Evolutionary conservation across 129 eudicot genomes (phyloP), one percentile per base, ranked within the genome.

Genomic region (Escallonia rubra): DNA sequence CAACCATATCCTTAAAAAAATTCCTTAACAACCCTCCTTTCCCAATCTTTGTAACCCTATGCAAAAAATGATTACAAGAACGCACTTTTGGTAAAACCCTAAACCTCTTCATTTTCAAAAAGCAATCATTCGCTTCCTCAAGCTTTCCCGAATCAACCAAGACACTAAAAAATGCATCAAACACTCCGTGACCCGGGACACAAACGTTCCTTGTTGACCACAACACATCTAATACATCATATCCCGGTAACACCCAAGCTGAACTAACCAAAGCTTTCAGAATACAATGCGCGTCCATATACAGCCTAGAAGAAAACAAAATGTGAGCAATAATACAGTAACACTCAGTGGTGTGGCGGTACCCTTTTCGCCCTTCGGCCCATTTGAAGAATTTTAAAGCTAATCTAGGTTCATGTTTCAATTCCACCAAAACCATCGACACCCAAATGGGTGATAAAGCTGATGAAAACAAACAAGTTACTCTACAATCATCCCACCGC

Each of bases 181-280:
- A 92, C 13, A 88, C 95, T 4, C 98, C 98, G 82, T 78, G 89
- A 58, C 98, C 95, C 0, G 81, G 74, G 1, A 70, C 61, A 70
- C 89, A 86, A 58, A 83, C 87, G 65, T 86, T 83, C 79, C 91
- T 83, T 5, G 89, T 88, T 14, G 80, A 66, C 98, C 98, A 88
- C 79, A 92, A 72, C 56, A 77, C 63, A 76, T 92, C 91, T 72
- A 92, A 77, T 41, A 80, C 73, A 64, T 76, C 83, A 77, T 60
- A 55, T 45, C 71, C 72, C 0, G 82, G 83, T 47, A 66, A 65
- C 51, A 43, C 42, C 53, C 61, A 44, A 61, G 58, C 51, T 38
- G 70, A 79, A 60, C 61, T 58, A 71, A 84, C 64, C 66, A 92
- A 71, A 44, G 74, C 82, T 48, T 65, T 86, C 44, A 88, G 69